Percentiles rank a stretch among this genome's conserved stretches.
Conservation (phyloP, 1,284 basidiomycete species). For the Apiotrichum porosum region DNA sequence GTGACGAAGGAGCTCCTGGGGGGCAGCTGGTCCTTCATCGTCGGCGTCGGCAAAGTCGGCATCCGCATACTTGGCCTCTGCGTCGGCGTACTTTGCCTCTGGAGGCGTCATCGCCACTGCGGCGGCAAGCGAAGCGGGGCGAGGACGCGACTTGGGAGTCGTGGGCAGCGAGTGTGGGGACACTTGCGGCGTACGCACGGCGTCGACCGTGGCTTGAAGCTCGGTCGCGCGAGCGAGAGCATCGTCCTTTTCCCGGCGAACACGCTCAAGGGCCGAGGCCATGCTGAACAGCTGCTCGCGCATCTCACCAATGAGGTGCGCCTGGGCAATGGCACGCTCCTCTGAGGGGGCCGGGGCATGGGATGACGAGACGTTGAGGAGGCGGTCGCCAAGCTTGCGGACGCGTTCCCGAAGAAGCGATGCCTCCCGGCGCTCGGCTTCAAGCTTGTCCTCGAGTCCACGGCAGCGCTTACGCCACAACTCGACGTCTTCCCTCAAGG, state of each 20-base stretch:
- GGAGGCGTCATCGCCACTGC: background rate
- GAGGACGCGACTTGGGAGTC: slow-evolving; percentile 16
- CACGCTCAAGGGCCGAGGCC: slow-evolving; percentile 32
- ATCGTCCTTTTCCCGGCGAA: slow-evolving; percentile 29
- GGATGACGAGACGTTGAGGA: slow-evolving; percentile 27
- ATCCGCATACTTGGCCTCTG: slow-evolving; percentile 11
- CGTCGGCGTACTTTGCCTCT: background rate
- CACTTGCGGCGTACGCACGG: slow-evolving; percentile 11
- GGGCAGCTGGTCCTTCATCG: slow-evolving; percentile 1
- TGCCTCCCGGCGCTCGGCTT: slow-evolving; percentile 33
- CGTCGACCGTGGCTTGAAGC: slow-evolving; percentile 17
- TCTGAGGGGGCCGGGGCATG: slow-evolving; percentile 5
- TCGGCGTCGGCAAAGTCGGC: slow-evolving; percentile 13
- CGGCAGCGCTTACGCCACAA: slow-evolving; percentile 37
- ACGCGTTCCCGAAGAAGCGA: slow-evolving; percentile 34
- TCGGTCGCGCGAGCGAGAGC: slow-evolving; percentile 17
- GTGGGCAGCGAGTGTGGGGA: slow-evolving; percentile 10
- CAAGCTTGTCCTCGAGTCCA: slow-evolving; percentile 33
- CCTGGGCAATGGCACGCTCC: slow-evolving; percentile 17
- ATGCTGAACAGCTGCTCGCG: slow-evolving; percentile 39
- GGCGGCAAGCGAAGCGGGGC: background rate
- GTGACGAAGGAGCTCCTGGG: background rate
- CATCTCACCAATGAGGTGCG: slow-evolving; percentile 34
- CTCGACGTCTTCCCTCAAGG: slow-evolving; percentile 39
- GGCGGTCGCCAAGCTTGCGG: slow-evolving; percentile 35